Conservation (phyloP, 2,329 filamentous ascomycete genomes). For the Botryotinia calthae region DNA sequence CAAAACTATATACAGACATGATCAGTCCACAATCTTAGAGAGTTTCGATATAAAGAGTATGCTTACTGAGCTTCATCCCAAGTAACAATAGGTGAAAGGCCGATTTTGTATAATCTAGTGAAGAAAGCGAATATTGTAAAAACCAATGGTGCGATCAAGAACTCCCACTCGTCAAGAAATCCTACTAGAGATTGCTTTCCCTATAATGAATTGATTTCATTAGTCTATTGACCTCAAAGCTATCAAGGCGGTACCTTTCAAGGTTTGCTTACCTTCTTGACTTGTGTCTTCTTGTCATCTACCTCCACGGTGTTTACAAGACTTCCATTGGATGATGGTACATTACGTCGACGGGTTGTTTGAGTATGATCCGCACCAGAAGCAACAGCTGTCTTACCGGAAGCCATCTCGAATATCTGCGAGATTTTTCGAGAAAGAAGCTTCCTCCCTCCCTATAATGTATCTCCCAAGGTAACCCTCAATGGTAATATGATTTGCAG, state of each 20-base stretch:
- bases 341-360: slow-evolving; percentile 55
- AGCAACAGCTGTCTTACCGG: slow-evolving; percentile 53
- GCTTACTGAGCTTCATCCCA: slow-evolving; percentile 75
- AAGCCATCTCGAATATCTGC: slow-evolving; percentile 34
- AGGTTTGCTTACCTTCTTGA: slow-evolving; percentile 50
- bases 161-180: slow-evolving; percentile 62
- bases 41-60: slow-evolving; percentile 39
- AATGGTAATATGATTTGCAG: slow-evolving; percentile 1
- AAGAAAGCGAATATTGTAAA: slow-evolving; percentile 62
- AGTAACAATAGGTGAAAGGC: slow-evolving; percentile 68
- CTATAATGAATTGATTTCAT: slow-evolving; percentile 29
- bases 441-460: background rate
- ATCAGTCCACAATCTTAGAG: slow-evolving; percentile 20
- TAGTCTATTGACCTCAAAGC: slow-evolving; percentile 25
- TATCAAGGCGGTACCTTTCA: background rate
- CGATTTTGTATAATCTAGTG: slow-evolving; percentile 68
- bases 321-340: slow-evolving; percentile 43
- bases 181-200: slow-evolving; percentile 58
- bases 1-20: slow-evolving; percentile 58
- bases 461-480: slow-evolving; percentile 2
- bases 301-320: slow-evolving; percentile 42
- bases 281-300: slow-evolving; percentile 59
- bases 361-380: slow-evolving; percentile 58
- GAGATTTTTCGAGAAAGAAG: slow-evolving; percentile 1
- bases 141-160: slow-evolving; percentile 58